Evolutionary conservation across 73 alveolate species (phyloP), one percentile per base, ranked within the genome.

Genomic region (Paramecium biaurelia): DNA sequence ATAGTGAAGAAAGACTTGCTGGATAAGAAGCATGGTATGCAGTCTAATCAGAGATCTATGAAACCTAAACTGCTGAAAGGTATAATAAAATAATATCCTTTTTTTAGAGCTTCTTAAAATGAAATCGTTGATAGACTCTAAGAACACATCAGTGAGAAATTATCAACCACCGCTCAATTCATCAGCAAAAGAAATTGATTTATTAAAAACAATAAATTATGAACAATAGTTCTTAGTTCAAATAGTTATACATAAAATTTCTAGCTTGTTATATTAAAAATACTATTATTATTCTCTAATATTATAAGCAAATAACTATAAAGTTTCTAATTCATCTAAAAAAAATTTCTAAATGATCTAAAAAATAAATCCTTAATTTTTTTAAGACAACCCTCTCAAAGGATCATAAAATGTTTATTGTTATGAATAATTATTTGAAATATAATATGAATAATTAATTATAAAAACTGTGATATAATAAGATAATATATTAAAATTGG

Each of bases 111-210:
- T 79, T 56, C 70, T 34, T 79, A 79, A 79, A 24, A 45, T 24
- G 90, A 79, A 79, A 20, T 79, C 28, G 72, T 79, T 79, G 90
- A 79, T 34, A 79, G 90, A 79, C 90, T 79, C 18, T 79, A 79
- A 79, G 90, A 79, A 42, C 90, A 79, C 90, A 79, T 79, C 76
- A 79, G 90, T 63, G 90, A 79, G 49, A 79, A 79, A 45, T 79
- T 79, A 79, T 41, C 90, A 38, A 24, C 76, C 45, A 79, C 90
- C 23, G 90, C 90, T 41, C 72, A 79, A 79, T 79, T 14, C 49
- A 42, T 79, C 56, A 42, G 63, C 70, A 79, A 42, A 79, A 79
- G 90, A 79, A 42, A 79, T 79, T 43, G 45, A 79, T 42, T 79
- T 72, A 72, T 72, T 72, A 72, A 72, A 72, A 72, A 28, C n/a